A percentile compares a stretch with the other conserved stretches of the same genome.
phyloP scores from a whole-genome alignment of 108 stramenopile genomes.

The Cyclotella kingstonii region DNA sequence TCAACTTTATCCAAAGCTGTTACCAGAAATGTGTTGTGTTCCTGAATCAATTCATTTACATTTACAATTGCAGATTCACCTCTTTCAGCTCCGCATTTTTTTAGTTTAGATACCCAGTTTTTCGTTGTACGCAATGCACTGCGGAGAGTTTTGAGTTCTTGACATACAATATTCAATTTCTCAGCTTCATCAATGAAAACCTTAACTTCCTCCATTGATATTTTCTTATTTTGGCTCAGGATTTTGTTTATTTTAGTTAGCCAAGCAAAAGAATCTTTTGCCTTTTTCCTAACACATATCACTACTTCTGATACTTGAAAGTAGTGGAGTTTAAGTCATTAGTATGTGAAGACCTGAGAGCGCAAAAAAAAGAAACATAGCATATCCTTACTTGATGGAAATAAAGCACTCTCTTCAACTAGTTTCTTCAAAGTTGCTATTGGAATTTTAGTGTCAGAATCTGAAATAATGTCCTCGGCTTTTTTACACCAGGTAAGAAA shows the following conservation, averaged over 20 bases:
- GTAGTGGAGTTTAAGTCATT: background rate
- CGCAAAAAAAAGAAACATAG: background rate
- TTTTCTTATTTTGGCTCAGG: slow-evolving; percentile 47
- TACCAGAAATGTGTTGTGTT: slow-evolving; percentile 63
- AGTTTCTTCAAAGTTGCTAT: slow-evolving; percentile 58
- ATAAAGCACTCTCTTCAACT: slow-evolving; percentile 41
- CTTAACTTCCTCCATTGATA: slow-evolving; percentile 59
- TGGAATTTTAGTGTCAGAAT: slow-evolving; percentile 49
- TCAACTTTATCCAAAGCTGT: slow-evolving; percentile 68
- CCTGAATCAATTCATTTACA: slow-evolving; percentile 59
- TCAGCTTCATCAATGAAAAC: slow-evolving; percentile 53
- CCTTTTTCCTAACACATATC: slow-evolving; percentile 46
- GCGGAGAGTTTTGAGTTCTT: slow-evolving; percentile 55
- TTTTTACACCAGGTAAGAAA: slow-evolving; percentile 64
- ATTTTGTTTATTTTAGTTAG: slow-evolving; percentile 19
- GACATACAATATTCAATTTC: slow-evolving; percentile 52
- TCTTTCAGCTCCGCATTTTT: slow-evolving; percentile 44
- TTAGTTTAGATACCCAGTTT: slow-evolving; percentile 60
- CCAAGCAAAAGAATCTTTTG: slow-evolving; percentile 51
- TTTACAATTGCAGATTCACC: slow-evolving; percentile 33
- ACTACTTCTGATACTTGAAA: slow-evolving; percentile 56
- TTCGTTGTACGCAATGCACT: slow-evolving; percentile 49
- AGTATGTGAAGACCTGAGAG: background rate
- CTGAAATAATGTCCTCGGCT: slow-evolving; percentile 48
- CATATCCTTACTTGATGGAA: slow-evolving; percentile 61